Conservation (phyloP, 768 basidiomycete genomes). For the Phylloporus rhodoxanthus region DNA sequence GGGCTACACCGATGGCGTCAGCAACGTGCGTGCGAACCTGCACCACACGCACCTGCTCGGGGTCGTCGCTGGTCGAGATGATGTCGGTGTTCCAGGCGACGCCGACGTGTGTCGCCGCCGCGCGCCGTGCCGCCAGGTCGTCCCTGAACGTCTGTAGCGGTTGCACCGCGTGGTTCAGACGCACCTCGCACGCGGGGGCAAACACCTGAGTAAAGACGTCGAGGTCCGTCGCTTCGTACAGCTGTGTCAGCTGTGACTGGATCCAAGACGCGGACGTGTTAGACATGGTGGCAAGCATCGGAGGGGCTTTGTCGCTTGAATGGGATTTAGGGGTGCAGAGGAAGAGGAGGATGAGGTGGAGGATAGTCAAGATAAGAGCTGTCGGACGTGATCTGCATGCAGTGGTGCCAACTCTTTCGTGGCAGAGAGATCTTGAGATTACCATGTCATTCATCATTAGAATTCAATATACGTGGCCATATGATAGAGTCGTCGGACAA, state of each 20-base stretch:
- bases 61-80: conserved; percentile 26
- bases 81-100: conserved; percentile 33
- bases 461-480: no score
- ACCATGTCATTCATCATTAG: no score
- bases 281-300: background rate
- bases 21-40: background rate
- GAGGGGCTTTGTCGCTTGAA: background rate
- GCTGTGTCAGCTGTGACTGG: conserved; percentile 22
- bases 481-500: no score
- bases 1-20: conserved; percentile 15
- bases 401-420: no score
- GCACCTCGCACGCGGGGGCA: conserved; percentile 30
- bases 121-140: conserved; percentile 19
- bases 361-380: background rate
- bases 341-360: background rate
- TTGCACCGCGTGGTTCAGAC: conserved; percentile 26
- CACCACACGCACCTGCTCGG: conserved; percentile 16
- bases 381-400: background rate
- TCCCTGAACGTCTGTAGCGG: conserved; percentile 26
- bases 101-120: conserved; percentile 14
- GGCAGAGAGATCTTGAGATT: no score
- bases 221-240: conserved; percentile 23
- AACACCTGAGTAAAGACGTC: conserved; percentile 29
- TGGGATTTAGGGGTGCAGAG: background rate
- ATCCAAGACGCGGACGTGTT: conserved; percentile 24